These are phyloP conservation scores for Ceratobasidium sp. DNA, from an alignment of 1,284 basidiomycete species.

Conservation along the genomic window DNA sequence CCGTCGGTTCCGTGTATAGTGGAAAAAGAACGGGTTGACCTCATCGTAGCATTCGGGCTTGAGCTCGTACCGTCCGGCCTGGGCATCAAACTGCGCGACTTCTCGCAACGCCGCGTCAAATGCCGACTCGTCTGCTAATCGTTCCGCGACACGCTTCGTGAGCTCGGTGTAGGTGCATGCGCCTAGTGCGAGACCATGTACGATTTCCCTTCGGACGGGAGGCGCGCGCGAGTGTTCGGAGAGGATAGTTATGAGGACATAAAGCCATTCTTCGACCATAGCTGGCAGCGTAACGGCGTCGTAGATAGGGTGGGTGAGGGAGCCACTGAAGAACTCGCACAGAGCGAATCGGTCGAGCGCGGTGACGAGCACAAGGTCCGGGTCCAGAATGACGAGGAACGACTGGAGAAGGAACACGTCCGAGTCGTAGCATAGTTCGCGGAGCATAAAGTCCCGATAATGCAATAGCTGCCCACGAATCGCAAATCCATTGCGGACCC, in stretches of 20 bases:
- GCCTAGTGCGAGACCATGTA: conserved; percentile 89
- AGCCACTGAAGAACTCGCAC: conserved; percentile 76
- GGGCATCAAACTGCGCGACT: conserved; percentile 84
- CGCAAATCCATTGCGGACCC: conserved; percentile 97
- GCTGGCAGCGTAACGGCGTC: conserved; percentile 75
- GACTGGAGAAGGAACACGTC: conserved; percentile 93
- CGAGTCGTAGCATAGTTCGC: conserved; percentile 96
- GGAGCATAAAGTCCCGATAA: conserved; percentile 94
- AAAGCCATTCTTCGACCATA: conserved; percentile 92
- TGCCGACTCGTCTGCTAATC: conserved; percentile 82
- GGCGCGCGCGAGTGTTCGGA: conserved; percentile 81
- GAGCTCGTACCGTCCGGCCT: conserved; percentile 85
- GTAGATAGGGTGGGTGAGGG: conserved; percentile 63
- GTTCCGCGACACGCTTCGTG: conserved; percentile 88
- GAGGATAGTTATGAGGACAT: conserved; percentile 85
- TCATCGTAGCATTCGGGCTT: conserved; percentile 84
- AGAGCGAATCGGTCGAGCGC: conserved; percentile 92
- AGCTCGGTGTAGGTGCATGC: conserved; percentile 92
- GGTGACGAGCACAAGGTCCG: conserved; percentile 79
- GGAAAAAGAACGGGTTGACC: conserved; percentile 95
- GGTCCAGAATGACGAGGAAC: conserved; percentile 79
- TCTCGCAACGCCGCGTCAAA: conserved; percentile 83
- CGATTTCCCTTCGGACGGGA: conserved; percentile 82
- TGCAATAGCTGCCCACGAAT: conserved; percentile 96
- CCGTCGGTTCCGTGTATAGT: conserved; percentile 93